Conservation (phyloP, 495 filamentous ascomycete species). For the Evernia prunastri region DNA sequence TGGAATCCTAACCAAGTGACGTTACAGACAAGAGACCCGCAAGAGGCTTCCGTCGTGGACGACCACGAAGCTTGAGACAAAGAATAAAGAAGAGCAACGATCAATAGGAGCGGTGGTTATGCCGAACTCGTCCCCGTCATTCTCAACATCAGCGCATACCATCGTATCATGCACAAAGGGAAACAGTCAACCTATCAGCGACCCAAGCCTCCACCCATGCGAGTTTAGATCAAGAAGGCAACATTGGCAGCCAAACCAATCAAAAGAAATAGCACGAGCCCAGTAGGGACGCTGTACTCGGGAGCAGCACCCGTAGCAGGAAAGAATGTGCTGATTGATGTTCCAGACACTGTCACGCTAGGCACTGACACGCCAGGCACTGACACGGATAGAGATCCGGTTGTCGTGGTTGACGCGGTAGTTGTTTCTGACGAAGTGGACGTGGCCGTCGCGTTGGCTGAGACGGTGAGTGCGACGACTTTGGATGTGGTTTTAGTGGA, state of each 20-base stretch:
- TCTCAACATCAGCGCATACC: neutral
- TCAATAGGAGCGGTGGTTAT: neutral
- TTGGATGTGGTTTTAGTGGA: neutral
- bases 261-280: slow-evolving; percentile 1
- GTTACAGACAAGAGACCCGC: neutral
- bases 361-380: no score
- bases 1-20: slow-evolving; percentile 1
- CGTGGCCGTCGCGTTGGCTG: neutral
- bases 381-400: neutral
- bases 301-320: neutral
- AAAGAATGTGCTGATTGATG: neutral
- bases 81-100: neutral
- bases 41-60: neutral
- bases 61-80: neutral
- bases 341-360: neutral
- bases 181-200: neutral
- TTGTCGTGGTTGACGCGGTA: slow-evolving; percentile 5
- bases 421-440: neutral
- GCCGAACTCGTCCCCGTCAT: neutral
- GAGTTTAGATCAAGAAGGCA: slow-evolving; percentile 13
- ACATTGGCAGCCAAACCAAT: slow-evolving; percentile 9
- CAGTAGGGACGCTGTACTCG: neutral
- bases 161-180: neutral
- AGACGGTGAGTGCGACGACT: no score
- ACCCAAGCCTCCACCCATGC: neutral